phyloP scores from a whole-genome alignment of 1,284 basidiomycete species.

The Ustilago tritici region DNA sequence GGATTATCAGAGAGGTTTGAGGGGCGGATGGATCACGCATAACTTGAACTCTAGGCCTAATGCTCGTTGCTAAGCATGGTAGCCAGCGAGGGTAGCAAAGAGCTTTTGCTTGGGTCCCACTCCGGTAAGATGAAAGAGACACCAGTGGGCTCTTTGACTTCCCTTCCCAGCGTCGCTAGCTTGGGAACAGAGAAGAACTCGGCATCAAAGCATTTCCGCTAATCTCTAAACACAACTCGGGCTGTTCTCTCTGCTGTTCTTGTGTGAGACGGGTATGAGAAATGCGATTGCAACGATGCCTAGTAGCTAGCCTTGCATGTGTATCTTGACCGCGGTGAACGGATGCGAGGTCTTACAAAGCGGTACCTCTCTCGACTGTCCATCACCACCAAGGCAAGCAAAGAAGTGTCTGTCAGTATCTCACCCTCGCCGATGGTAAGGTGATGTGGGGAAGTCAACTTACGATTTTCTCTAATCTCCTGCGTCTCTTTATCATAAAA shows the following conservation, averaged over 20 bases:
- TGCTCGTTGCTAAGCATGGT: slow-evolving; percentile 37
- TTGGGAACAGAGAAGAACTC: too few relatives aligned
- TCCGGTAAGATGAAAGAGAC: too few relatives aligned
- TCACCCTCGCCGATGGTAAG: too few relatives aligned
- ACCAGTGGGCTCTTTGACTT: too few relatives aligned
- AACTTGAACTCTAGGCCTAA: slow-evolving; percentile 49
- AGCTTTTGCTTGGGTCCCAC: too few relatives aligned
- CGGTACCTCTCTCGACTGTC: slow-evolving; percentile 54
- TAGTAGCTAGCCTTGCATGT: too few relatives aligned
- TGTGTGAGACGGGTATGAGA: background rate
- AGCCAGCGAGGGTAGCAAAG: background rate
- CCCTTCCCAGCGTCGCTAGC: too few relatives aligned
- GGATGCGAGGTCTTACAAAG: slow-evolving; percentile 14
- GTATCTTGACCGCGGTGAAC: too few relatives aligned
- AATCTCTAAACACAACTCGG: too few relatives aligned
- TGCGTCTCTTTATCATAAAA: slow-evolving; percentile 98
- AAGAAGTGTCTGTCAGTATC: background rate
- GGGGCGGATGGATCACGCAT: slow-evolving; percentile 61
- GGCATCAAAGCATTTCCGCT: too few relatives aligned
- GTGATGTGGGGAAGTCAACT: background rate
- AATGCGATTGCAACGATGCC: background rate
- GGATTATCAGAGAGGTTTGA: slow-evolving; percentile 67
- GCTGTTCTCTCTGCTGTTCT: too few relatives aligned
- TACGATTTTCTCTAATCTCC: slow-evolving; percentile 73
- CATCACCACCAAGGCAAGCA: background rate